Conservation (phyloP, 1,139 yeast genomes). For the Debaryomyces udenii region DNA sequence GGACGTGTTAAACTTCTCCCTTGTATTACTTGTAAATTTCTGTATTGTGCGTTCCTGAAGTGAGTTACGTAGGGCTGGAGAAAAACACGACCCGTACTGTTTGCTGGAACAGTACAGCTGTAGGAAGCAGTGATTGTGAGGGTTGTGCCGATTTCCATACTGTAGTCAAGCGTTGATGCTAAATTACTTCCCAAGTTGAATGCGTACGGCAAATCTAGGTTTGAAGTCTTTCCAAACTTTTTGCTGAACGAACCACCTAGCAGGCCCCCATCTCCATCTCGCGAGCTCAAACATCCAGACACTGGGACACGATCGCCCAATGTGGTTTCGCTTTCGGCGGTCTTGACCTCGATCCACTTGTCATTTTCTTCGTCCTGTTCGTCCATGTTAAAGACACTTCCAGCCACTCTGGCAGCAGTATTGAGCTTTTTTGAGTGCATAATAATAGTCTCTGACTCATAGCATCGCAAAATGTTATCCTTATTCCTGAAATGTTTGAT, state of each 20-base stretch:
- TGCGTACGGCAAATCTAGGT: constrained; percentile 20
- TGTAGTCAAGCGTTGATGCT: constrained; percentile 11
- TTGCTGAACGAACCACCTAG: constrained; percentile 19
- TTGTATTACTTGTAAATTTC: constrained; percentile 14
- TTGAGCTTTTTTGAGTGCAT: constrained; percentile 22
- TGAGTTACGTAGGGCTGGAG: constrained; percentile 20
- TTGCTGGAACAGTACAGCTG: constrained; percentile 22
- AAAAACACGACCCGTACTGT: constrained; percentile 25
- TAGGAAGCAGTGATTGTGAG: constrained; percentile 19
- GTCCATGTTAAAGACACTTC: constrained; percentile 11
- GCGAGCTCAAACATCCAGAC: constrained; percentile 23
- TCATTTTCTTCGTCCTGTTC: constrained; percentile 11
- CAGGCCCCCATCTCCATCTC: constrained; percentile 26
- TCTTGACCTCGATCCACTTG: constrained; percentile 21
- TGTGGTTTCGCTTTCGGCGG: constrained; percentile 8
- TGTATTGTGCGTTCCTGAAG: constrained; percentile 16
- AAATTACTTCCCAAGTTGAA: constrained; percentile 7
- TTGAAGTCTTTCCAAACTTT: constrained; percentile 18
- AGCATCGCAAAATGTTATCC: constrained; percentile 18
- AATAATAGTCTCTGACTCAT: constrained; percentile 18
- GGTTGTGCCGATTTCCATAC: constrained; percentile 12
- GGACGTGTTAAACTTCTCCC: constrained; percentile 13
- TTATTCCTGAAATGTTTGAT: constrained; percentile 12
- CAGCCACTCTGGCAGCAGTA: constrained; percentile 20
- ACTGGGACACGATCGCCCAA: constrained; percentile 20